Base-by-base conservation (phyloP, 2,329 filamentous ascomycete species). In the Fusarium torreyae region DNA sequence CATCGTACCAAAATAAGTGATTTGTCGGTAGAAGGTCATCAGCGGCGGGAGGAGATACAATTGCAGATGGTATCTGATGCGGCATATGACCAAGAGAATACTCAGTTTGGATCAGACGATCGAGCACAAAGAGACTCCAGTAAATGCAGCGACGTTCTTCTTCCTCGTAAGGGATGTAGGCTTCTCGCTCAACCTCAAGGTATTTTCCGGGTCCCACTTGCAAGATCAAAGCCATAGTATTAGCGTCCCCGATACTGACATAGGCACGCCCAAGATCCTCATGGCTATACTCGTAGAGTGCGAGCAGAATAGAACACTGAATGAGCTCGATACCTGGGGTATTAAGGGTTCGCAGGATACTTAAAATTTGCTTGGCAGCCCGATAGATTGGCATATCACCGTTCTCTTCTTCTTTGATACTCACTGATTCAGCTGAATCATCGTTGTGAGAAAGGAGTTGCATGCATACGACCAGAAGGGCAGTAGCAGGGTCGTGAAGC, bases 241-340 rank as follows among this genome's bases (percentile, higher is more conserved):
- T 78, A 1, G 79, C 77, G 63, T 83, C 81, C 20, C 80, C 80
- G 11, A 83, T 74, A 2, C 81, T 83, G 13, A 80, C 68, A 52
- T 83, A 83, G n/a, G 81, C 80, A 8, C 80, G 74, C n/a, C 72
- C 68, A 5, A 79, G 75, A 20, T 81, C 77, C 28, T 81, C 81
- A 54, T 83, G 81, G 0, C 79, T 82, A 56, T 82, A 82, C 63
- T 83, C 81, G 68, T 81, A 83, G 33, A 83, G 70, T 7, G 80
- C 78, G 31, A 83, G 67, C 52, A 83, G 64, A 8, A 81, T 74
- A 15, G 77, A 79, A 52, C 78, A 81, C 66, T 83, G 81, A 13
- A 82, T 71, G 13, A 81, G 70, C 72, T 81, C 80, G 18, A 82
- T 73, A n/a, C 70, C 78, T 10, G 80, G 79, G 9, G 74, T 74